phyloP scores from a whole-genome alignment of 371 early-diverging fungal species.

The Fennellomyces sp. region DNA sequence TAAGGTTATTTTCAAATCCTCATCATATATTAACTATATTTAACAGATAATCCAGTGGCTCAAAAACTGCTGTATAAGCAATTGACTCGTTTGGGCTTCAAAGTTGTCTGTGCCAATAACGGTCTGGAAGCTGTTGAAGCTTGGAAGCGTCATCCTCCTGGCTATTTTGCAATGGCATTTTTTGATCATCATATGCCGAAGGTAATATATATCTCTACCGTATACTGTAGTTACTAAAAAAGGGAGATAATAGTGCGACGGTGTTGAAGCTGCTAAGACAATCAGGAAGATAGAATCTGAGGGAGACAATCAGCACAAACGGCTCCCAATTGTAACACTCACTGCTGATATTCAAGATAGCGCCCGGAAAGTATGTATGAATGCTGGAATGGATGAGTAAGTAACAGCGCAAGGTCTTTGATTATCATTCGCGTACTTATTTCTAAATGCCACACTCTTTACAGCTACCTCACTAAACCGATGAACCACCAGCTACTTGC shows the following conservation, averaged over 20 bases:
- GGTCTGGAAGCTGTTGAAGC: conserved; percentile 42
- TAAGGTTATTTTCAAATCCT: conserved; percentile 3
- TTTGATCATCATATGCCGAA: conserved; percentile 58
- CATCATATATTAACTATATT: not conserved
- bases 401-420: too few species aligned
- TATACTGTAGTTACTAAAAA: not conserved
- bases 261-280: conserved; percentile 47
- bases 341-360: conserved; percentile 21
- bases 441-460: not conserved
- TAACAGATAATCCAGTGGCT: conserved; percentile 47
- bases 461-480: conserved; percentile 43
- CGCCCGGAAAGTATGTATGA: conserved; percentile 13
- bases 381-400: conserved; percentile 23
- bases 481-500: conserved; percentile 38
- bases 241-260: conserved; percentile 42
- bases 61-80: conserved; percentile 46
- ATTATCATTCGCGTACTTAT: not conserved
- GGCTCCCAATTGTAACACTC: conserved; percentile 22
- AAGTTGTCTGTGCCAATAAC: conserved; percentile 48
- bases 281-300: conserved; percentile 35
- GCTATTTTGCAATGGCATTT: conserved; percentile 40
- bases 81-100: conserved; percentile 40
- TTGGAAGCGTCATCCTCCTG: conserved; percentile 33
- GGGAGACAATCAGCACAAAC: conserved; percentile 1
- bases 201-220: conserved; percentile 11